Conservation (phyloP, 2,329 filamentous ascomycete genomes). For the Dothidotthia symphoricarpi region DNA sequence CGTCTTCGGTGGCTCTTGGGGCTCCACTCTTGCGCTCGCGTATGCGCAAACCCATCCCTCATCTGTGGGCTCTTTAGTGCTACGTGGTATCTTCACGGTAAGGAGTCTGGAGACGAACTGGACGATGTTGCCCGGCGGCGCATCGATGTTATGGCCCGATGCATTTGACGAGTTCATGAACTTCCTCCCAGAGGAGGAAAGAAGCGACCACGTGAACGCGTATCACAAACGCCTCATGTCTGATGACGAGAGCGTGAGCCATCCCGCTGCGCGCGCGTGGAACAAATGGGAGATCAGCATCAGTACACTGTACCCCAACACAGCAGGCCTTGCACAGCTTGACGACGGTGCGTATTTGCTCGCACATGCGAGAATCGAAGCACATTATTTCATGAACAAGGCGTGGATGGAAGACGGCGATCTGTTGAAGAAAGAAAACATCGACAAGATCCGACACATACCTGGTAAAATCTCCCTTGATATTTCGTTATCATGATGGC, state of each 20-base stretch:
- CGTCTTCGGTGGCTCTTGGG: conserved; percentile 53
- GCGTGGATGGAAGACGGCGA: conserved; percentile 47
- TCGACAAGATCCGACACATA: conserved; percentile 40
- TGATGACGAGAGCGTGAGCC: conserved; percentile 26
- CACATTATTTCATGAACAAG: conserved; percentile 46
- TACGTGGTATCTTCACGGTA: conserved; percentile 47
- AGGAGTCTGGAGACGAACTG: conserved; percentile 41
- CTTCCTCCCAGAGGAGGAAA: conserved; percentile 41
- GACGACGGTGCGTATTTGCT: conserved; percentile 33
- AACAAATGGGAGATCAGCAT: conserved; percentile 40
- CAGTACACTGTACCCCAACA: conserved; percentile 25
- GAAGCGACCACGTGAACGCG: conserved; percentile 36
- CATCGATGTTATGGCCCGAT: conserved; percentile 43
- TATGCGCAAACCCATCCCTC: conserved; percentile 48
- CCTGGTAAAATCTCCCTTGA: conserved; percentile 15
- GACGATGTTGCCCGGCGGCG: conserved; percentile 29
- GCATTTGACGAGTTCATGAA: conserved; percentile 39
- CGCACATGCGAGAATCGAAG: conserved; percentile 45
- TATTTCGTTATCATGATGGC: not conserved
- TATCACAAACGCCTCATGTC: conserved; percentile 46
- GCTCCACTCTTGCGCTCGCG: conserved; percentile 46
- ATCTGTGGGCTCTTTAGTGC: conserved; percentile 40
- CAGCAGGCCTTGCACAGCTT: conserved; percentile 19
- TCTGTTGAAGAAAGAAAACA: conserved; percentile 35
- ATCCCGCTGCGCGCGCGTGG: conserved; percentile 39